A percentile compares a stretch with the other conserved stretches of the same genome.
Conservation (phyloP, 129 eudicot genomes). For the Helianthus tuberosus region DNA sequence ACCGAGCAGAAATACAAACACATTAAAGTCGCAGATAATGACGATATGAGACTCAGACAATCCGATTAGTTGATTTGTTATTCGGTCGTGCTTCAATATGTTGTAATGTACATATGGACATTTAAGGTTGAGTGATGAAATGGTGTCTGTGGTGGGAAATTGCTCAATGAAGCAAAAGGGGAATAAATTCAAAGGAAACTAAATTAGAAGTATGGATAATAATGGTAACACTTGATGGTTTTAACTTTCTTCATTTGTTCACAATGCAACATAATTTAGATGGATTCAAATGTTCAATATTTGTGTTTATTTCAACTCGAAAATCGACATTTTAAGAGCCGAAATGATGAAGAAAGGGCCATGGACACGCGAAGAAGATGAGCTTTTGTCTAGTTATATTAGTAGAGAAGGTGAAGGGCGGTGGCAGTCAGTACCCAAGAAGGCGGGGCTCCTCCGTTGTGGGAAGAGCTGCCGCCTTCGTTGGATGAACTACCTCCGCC, state of each 20-base stretch:
- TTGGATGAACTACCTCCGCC: slow-evolving; percentile 87
- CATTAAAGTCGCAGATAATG: slow-evolving; percentile 54
- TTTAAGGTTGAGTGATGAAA: slow-evolving; percentile 13
- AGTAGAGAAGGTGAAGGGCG: slow-evolving; percentile 60
- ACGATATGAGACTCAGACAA: slow-evolving; percentile 28
- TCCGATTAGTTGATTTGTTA: background rate
- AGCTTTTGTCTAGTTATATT: slow-evolving; percentile 47
- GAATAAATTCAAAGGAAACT: slow-evolving; percentile 9
- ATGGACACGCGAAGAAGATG: slow-evolving; percentile 79
- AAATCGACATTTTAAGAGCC: background rate
- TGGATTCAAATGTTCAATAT: background rate
- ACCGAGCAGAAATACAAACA: slow-evolving; percentile 83
- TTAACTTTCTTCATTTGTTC: slow-evolving; percentile 27
- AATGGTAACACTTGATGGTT: slow-evolving; percentile 13
- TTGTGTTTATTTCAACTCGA: background rate
- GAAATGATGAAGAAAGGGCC: slow-evolving; percentile 62
- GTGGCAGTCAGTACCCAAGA: slow-evolving; percentile 60
- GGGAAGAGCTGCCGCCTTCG: slow-evolving; percentile 86
- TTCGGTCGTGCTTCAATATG: slow-evolving; percentile 8
- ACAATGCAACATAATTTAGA: background rate
- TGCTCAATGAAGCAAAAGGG: slow-evolving; percentile 20
- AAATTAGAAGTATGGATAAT: slow-evolving; percentile 7
- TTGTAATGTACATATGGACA: slow-evolving; percentile 2
- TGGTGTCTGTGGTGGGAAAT: slow-evolving; percentile 20
- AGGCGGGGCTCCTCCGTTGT: slow-evolving; percentile 64